A percentile compares a stretch with the other conserved stretches of the same genome.
phyloP scores from a whole-genome alignment of 2,329 filamentous ascomycete species.

The Stachybotrys chartarum region DNA sequence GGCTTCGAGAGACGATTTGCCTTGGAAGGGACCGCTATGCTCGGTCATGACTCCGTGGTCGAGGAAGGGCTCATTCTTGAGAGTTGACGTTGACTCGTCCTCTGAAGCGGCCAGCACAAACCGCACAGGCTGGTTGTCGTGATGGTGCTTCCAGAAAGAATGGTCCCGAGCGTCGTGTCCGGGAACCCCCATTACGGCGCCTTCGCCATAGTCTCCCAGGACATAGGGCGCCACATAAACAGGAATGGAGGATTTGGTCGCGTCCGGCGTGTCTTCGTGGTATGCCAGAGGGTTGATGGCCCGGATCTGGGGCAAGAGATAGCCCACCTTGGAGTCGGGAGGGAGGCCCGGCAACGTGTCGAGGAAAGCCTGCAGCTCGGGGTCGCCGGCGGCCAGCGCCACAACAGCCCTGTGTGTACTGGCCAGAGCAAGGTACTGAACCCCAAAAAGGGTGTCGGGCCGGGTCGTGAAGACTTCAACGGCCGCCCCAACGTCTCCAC shows the following conservation, averaged over 20 bases:
- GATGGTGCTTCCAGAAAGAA: conserved; percentile 72
- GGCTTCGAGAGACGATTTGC: conserved; percentile 56
- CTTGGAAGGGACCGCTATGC: conserved; percentile 57
- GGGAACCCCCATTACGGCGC: conserved; percentile 87
- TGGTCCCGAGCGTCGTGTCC: conserved; percentile 75
- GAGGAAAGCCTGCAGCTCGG: conserved; percentile 60
- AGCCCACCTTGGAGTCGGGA: conserved; percentile 57
- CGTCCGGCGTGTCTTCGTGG: conserved; percentile 40
- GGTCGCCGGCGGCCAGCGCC: conserved; percentile 50
- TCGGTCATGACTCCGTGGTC: conserved; percentile 62
- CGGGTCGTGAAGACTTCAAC: conserved; percentile 78
- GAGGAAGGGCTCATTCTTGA: conserved; percentile 49
- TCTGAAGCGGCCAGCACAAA: conserved; percentile 52
- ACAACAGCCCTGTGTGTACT: conserved; percentile 63
- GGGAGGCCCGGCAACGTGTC: conserved; percentile 51
- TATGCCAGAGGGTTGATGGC: conserved; percentile 61
- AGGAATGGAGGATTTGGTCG: conserved; percentile 53
- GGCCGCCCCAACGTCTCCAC: conserved; percentile 31
- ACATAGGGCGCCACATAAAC: conserved; percentile 83
- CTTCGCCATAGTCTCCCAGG: conserved; percentile 76
- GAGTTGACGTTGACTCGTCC: conserved; percentile 35
- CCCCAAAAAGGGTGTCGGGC: conserved; percentile 80
- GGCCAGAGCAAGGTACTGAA: conserved; percentile 77
- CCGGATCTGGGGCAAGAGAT: conserved; percentile 52
- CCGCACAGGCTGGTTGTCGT: conserved; percentile 50